Evolutionary conservation across 352 stramenopile species (phyloP), one percentile per base, ranked within the genome.

Genomic region (Pythium phragmitis): DNA sequence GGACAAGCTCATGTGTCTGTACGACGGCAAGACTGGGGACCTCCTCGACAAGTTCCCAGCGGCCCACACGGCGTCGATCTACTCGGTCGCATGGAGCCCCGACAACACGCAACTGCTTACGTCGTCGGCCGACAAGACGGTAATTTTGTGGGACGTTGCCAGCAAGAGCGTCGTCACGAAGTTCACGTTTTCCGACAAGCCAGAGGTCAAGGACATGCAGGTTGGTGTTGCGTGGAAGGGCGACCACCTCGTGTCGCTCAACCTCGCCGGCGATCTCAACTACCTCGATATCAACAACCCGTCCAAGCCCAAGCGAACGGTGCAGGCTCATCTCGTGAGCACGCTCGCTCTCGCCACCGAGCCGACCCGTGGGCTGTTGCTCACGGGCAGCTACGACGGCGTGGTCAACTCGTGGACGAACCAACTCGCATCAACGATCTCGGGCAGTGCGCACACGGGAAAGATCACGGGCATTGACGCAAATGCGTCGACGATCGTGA

Each of bases 91-190:
- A 16, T 99, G 93, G 90, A 96, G 84, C 70, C 78, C 85, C 0
- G 90, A 98, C 71, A 87, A 90, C 21, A 91, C 78, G 59, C 83
- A 96, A 67, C 50, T 99, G 23, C 68, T 98, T 7, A 99, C 96
- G 2, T 96, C 93, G 42, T 98, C 91, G 5, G 96, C 96, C 5
- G 97, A 99, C 80, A 99, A 98, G 73, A 98, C 92, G 7, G 92
- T 97, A 43, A 83, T 98, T 54, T 76, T 99, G 37, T 97, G 96
- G 80, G 82, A 96, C 55, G 74, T 96, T n/a, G 80, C 66, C 13
- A 87, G 72, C 17, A 73, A 78, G 54, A 85, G 68, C n/a, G 81
- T 96, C 0, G 59, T 88, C 6, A 88, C 75, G n/a, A 92, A 77
- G 60, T 91, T 95, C 65, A 97, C 77, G 72, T 94, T 87, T 61